Percentiles rank a stretch among this genome's conserved stretches.
Conservation (phyloP, 1,284 basidiomycete genomes). For the Cutaneotrichosporon sp. region DNA sequence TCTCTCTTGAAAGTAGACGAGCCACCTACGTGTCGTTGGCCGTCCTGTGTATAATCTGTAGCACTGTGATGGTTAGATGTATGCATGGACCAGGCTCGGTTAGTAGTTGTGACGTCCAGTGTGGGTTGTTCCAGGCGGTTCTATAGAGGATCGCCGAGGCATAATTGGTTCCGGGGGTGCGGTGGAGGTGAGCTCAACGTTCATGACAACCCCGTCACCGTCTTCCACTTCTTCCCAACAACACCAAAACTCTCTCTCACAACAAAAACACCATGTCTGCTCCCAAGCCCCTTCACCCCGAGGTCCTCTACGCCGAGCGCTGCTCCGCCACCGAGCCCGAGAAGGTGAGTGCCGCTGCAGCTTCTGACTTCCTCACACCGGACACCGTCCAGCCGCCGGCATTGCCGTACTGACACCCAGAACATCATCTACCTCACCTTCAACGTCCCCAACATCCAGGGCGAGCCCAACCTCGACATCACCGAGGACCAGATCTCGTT, state of each 20-base stretch:
- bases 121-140: neutral
- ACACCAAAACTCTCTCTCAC: slow-evolving; percentile 3
- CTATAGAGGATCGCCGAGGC: neutral
- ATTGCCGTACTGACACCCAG: slow-evolving; percentile 52
- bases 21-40: too few species aligned
- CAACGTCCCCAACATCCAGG: slow-evolving; percentile 76
- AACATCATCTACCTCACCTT: slow-evolving; percentile 81
- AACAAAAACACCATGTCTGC: slow-evolving; percentile 35
- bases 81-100: too few species aligned
- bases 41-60: too few species aligned
- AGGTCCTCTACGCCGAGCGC: slow-evolving; percentile 89
- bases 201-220: neutral
- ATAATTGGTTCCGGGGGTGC: slow-evolving; percentile 9
- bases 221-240: slow-evolving; percentile 4
- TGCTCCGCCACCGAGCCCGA: slow-evolving; percentile 66
- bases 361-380: neutral
- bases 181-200: slow-evolving; percentile 6
- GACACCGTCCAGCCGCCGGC: neutral
- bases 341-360: slow-evolving; percentile 60
- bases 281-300: slow-evolving; percentile 63
- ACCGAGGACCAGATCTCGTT: slow-evolving; percentile 67
- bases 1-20: too few species aligned
- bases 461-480: slow-evolving; percentile 65
- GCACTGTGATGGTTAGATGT: too few species aligned
- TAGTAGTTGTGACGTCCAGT: neutral